These are phyloP conservation scores for Neopestalotiopsis sp. DNA, from an alignment of 2,329 filamentous ascomycete species.

Conservation along the genomic window DNA sequence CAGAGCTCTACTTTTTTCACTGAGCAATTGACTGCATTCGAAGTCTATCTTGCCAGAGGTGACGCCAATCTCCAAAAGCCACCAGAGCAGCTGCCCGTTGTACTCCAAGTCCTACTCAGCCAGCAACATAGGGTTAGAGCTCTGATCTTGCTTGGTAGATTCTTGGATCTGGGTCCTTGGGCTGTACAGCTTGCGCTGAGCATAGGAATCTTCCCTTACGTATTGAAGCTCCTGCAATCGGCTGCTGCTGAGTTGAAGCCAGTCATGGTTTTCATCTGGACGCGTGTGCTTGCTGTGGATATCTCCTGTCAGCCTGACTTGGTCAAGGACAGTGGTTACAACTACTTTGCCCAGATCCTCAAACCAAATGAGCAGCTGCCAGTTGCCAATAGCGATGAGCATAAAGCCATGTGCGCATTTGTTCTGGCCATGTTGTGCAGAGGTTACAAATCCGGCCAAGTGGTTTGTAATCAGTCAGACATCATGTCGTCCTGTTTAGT, in stretches of 20 bases:
- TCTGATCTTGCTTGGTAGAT: conserved; percentile 88
- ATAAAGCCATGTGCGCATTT: conserved; percentile 98
- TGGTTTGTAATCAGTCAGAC: conserved; percentile 87
- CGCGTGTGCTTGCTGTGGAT: conserved; percentile 92
- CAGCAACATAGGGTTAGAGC: conserved; percentile 93
- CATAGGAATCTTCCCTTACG: conserved; percentile 98
- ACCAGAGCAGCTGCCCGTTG: conserved; percentile 93
- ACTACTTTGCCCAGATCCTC: conserved; percentile 93
- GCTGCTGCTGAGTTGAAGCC: conserved; percentile 94
- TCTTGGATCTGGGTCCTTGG: conserved; percentile 95
- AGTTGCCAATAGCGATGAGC: conserved; percentile 87
- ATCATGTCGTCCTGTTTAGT: conserved; percentile 87
- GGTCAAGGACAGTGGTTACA: conserved; percentile 95
- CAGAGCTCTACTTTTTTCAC: conserved; percentile 96
- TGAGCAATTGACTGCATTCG: conserved; percentile 95
- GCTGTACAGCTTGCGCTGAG: conserved; percentile 97
- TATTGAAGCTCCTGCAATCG: conserved; percentile 95
- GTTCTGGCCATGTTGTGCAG: conserved; percentile 98
- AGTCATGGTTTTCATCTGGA: conserved; percentile 99
- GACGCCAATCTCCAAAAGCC: conserved; percentile 82
- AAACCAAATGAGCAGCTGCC: conserved; percentile 84
- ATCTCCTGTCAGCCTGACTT: conserved; percentile 92
- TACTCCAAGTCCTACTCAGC: conserved; percentile 92
- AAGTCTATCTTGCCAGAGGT: conserved; percentile 87
- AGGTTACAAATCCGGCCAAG: conserved; percentile 88